A percentile compares a stretch with the other conserved stretches of the same genome.
These are phyloP conservation scores for Eucalyptus caleyi DNA, from an alignment of 345 rosid species.

Conservation along the genomic window DNA sequence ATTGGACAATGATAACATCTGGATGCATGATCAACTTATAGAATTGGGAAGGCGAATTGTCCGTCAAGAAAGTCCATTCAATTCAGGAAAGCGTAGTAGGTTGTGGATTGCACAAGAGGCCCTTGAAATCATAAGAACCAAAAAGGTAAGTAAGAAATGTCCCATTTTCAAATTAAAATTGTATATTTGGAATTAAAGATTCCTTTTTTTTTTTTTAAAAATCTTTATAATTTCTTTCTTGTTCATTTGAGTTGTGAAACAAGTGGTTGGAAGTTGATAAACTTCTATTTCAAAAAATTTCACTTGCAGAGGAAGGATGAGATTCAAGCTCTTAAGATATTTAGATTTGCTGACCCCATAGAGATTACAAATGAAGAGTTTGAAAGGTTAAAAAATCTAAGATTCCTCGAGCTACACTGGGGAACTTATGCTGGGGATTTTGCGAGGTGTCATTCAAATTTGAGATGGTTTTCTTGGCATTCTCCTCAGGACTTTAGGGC, in stretches of 20 bases:
- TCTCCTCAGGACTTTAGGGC: not conserved
- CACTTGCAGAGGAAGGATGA: not conserved
- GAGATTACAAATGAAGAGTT: not conserved
- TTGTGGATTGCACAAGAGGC: not conserved
- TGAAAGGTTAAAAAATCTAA: not conserved
- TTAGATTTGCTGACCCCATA: fast-evolving
- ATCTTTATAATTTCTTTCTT: not conserved
- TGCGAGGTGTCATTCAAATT: not conserved
- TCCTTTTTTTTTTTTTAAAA: not conserved
- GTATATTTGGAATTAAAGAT: not conserved
- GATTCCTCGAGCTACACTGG: not conserved
- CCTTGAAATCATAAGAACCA: not conserved
- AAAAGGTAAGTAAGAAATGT: not conserved
- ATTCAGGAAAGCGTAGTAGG: not conserved
- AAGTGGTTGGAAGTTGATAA: too few species aligned
- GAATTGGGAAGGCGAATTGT: not conserved
- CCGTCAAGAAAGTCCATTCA: not conserved
- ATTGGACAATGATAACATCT: not conserved
- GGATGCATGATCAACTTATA: not conserved
- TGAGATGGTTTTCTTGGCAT: not conserved
- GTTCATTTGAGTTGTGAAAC: not conserved
- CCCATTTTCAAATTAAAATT: not conserved
- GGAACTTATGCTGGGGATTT: not conserved
- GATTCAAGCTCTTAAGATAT: not conserved
- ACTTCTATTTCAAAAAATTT: not conserved